These are phyloP conservation scores for Artomyces pyxidatus DNA, from an alignment of 768 basidiomycete species.

Conservation along the genomic window DNA sequence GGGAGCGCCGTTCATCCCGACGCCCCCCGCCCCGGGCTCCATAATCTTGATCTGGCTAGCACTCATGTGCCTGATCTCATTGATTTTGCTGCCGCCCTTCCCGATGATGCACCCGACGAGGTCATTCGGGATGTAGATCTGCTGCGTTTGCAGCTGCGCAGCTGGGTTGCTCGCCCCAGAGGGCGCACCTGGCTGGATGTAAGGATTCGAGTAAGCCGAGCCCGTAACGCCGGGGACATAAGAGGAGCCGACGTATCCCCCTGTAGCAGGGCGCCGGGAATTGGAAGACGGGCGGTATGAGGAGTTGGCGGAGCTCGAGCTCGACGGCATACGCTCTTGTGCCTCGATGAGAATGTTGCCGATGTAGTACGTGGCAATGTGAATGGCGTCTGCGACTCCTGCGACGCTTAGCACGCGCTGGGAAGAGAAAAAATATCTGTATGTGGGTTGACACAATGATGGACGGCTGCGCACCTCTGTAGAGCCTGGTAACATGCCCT, in stretches of 20 bases:
- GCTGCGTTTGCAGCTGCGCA: slow-evolving; percentile 85
- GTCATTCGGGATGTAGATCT: slow-evolving; percentile 97
- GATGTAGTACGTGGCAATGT: slow-evolving; percentile 99
- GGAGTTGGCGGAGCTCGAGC: slow-evolving; percentile 42
- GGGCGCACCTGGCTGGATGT: slow-evolving; percentile 15
- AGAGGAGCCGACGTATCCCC: slow-evolving; percentile 39
- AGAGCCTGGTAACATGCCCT: slow-evolving; percentile 98
- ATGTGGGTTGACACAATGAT: slow-evolving; percentile 4
- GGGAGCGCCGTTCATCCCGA: slow-evolving; percentile 61
- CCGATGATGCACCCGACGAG: slow-evolving; percentile 97
- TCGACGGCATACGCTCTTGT: slow-evolving; percentile 73
- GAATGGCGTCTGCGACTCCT: slow-evolving; percentile 97
- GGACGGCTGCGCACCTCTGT: slow-evolving; percentile 66
- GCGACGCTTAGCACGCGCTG: slow-evolving; percentile 97
- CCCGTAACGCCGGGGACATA: slow-evolving; percentile 70
- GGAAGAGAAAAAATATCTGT: slow-evolving; percentile 14
- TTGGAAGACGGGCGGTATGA: slow-evolving; percentile 63
- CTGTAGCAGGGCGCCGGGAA: slow-evolving; percentile 39
- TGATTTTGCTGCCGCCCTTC: slow-evolving; percentile 97
- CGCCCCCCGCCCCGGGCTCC: slow-evolving; percentile 83
- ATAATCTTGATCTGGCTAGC: slow-evolving; percentile 97
- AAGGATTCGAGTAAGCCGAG: slow-evolving; percentile 37
- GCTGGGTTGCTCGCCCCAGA: slow-evolving; percentile 41
- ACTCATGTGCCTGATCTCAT: slow-evolving; percentile 94
- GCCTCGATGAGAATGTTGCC: slow-evolving; percentile 96